A percentile compares a stretch with the other conserved stretches of the same genome.
Conservation (phyloP, 2,329 filamentous ascomycete genomes). For the Camillea tinctor region DNA sequence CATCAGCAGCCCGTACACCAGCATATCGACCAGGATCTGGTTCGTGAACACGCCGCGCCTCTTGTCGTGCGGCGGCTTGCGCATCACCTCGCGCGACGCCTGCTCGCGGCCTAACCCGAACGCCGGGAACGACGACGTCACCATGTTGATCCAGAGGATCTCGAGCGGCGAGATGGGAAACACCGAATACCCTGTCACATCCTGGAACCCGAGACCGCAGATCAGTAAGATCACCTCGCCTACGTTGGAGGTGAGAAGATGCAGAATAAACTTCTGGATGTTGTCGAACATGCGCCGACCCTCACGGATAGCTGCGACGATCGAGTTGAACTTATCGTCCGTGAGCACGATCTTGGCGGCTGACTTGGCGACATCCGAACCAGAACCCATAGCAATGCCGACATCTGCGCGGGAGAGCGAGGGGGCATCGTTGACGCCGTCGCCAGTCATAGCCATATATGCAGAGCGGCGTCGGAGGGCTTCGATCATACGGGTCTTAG, state of each 20-base stretch:
- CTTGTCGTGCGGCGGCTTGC: slow-evolving; percentile 72
- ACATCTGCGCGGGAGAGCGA: slow-evolving; percentile 80
- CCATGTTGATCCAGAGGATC: slow-evolving; percentile 93
- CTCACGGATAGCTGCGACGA: slow-evolving; percentile 79
- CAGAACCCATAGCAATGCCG: slow-evolving; percentile 87
- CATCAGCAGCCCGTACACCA: slow-evolving; percentile 78
- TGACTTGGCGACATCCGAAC: slow-evolving; percentile 82
- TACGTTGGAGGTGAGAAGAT: slow-evolving; percentile 77
- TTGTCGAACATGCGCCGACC: slow-evolving; percentile 85
- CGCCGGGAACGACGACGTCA: slow-evolving; percentile 82
- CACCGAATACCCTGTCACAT: slow-evolving; percentile 68
- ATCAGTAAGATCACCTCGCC: slow-evolving; percentile 80
- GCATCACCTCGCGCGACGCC: slow-evolving; percentile 74
- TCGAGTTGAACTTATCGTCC: slow-evolving; percentile 86
- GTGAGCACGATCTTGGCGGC: slow-evolving; percentile 80
- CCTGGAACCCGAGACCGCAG: slow-evolving; percentile 79
- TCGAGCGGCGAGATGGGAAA: slow-evolving; percentile 84
- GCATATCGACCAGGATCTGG: slow-evolving; percentile 76
- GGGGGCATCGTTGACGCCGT: slow-evolving; percentile 84
- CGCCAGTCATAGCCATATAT: slow-evolving; percentile 85
- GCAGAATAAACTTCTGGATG: slow-evolving; percentile 83
- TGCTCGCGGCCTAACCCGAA: slow-evolving; percentile 83
- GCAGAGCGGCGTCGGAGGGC: slow-evolving; percentile 73
- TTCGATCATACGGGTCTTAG: slow-evolving; percentile 89
- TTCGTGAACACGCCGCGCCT: slow-evolving; percentile 70